Conservation (phyloP, 192 early-diverging fungal genomes). For the Obelidium mucronatum region DNA sequence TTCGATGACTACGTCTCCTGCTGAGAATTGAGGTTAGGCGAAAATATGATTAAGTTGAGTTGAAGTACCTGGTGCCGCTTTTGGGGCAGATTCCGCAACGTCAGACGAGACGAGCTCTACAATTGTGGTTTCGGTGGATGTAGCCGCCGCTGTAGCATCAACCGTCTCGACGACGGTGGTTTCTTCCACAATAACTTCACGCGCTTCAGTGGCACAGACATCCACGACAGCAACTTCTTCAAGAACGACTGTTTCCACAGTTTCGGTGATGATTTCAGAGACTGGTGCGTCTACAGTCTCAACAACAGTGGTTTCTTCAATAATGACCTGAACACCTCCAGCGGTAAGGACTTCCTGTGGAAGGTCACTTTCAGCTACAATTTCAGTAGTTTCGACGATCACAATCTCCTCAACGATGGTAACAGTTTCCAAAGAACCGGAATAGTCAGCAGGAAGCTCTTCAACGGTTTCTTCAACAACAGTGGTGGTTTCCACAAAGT, state of each 20-base stretch:
- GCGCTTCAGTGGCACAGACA: not conserved
- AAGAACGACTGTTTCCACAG: constrained; percentile 1
- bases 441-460: not conserved
- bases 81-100: too few relatives aligned
- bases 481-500: too few relatives aligned
- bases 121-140: not conserved
- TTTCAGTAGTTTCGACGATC: not conserved
- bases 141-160: not conserved
- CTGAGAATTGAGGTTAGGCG: too few relatives aligned
- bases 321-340: not conserved
- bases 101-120: too few relatives aligned
- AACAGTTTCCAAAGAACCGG: not conserved
- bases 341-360: not conserved
- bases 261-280: constrained; percentile 18
- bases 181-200: not conserved
- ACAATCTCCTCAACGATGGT: constrained; percentile 28
- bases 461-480: constrained; percentile 22
- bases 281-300: constrained; percentile 5
- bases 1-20: too few relatives aligned
- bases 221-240: not conserved
- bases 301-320: not conserved
- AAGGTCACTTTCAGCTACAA: not conserved
- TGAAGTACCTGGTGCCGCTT: too few relatives aligned
- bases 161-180: not conserved
- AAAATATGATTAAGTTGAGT: too few relatives aligned